phyloP scores from a whole-genome alignment of 441 rosid species.

The Iberis amara region DNA sequence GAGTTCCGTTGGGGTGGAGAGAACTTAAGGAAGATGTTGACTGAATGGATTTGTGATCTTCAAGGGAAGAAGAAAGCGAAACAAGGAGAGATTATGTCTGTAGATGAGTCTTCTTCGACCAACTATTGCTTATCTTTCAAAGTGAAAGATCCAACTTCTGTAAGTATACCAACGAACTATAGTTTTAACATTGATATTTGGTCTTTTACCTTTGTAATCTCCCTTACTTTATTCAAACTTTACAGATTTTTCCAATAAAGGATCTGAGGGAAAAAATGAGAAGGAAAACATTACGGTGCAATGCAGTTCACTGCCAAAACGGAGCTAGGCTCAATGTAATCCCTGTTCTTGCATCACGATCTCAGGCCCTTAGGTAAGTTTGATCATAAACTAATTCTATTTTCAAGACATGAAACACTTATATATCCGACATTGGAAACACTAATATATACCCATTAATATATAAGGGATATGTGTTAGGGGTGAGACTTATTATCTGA shows the following conservation, averaged over 20 bases:
- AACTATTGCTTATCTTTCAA: slow-evolving; percentile 51
- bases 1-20: slow-evolving; percentile 91
- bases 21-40: slow-evolving; percentile 62
- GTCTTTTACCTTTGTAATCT: neutral
- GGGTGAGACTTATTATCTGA: too few species aligned
- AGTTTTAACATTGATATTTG: too few species aligned
- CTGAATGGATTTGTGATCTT: slow-evolving; percentile 64
- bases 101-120: slow-evolving; percentile 47
- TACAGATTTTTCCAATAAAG: slow-evolving; percentile 55
- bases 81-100: slow-evolving; percentile 37
- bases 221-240: neutral
- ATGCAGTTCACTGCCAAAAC: slow-evolving; percentile 54
- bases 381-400: neutral
- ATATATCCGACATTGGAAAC: too few species aligned
- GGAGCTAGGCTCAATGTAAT: slow-evolving; percentile 55
- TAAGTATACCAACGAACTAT: slow-evolving; percentile 20
- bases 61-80: slow-evolving; percentile 37
- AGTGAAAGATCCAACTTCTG: slow-evolving; percentile 48
- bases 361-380: slow-evolving; percentile 69
- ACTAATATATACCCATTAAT: too few species aligned
- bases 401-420: too few species aligned
- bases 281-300: slow-evolving; percentile 67
- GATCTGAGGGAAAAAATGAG: slow-evolving; percentile 66
- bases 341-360: slow-evolving; percentile 68
- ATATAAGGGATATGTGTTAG: too few species aligned